Percentiles rank a stretch among this genome's conserved stretches.
phyloP scores from a whole-genome alignment of 495 filamentous ascomycete genomes.

The Collariella sp. region DNA sequence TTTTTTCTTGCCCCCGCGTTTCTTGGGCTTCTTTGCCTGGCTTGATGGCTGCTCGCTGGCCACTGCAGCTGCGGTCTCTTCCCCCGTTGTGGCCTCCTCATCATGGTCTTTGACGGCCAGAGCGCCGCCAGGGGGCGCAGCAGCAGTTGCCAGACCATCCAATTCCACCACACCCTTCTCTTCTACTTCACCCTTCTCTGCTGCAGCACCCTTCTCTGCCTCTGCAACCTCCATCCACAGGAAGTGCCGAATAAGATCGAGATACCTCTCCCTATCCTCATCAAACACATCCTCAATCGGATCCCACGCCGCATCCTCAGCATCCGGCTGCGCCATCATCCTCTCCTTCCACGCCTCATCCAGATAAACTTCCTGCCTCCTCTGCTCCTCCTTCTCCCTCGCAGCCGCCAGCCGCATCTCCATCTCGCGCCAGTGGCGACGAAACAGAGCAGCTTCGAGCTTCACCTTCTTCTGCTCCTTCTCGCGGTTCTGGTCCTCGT shows the following conservation, averaged over 20 bases:
- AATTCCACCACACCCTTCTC: too few relatives aligned
- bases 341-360: conserved; percentile 39
- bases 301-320: conserved; percentile 14
- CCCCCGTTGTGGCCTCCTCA: too few relatives aligned
- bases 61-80: too few relatives aligned
- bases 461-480: too few relatives aligned
- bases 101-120: too few relatives aligned
- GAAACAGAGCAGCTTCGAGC: too few relatives aligned
- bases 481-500: conserved; percentile 39
- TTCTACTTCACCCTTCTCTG: too few relatives aligned
- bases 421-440: too few relatives aligned
- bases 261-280: conserved; percentile 38
- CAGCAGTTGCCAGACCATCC: too few relatives aligned
- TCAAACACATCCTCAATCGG: conserved; percentile 25
- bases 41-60: too few relatives aligned
- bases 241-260: conserved; percentile 37
- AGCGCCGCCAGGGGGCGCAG: too few relatives aligned
- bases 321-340: conserved; percentile 26
- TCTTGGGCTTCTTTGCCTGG: conserved; percentile 25
- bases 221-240: conserved; percentile 31
- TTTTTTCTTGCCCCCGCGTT: conserved; percentile 35
- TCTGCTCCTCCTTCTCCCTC: conserved; percentile 35
- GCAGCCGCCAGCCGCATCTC: too few relatives aligned
- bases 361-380: conserved; percentile 37
- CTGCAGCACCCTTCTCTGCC: conserved; percentile 6